A percentile compares a stretch with the other conserved stretches of the same genome.
These are phyloP conservation scores for Nicotiana benthamiana DNA, from an alignment of 257 asterid species.

Conservation along the genomic window DNA sequence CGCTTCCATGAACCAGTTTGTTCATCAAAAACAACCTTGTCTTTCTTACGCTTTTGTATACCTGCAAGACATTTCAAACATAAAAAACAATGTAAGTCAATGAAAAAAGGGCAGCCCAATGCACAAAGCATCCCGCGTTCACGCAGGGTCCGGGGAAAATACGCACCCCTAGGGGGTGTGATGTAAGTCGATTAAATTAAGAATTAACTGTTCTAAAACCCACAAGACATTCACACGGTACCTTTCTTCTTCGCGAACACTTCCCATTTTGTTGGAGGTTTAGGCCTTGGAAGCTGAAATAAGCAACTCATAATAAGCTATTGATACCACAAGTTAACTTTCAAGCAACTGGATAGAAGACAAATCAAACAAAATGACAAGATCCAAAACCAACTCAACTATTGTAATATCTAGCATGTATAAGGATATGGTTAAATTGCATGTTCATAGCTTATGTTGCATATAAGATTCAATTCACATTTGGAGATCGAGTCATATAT, in stretches of 20 bases:
- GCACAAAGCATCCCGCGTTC: too few species aligned
- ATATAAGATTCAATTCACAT: background rate
- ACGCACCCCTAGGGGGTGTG: too few species aligned
- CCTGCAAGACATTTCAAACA: conserved; percentile 36
- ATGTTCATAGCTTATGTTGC: background rate
- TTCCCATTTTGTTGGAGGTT: conserved; percentile 94
- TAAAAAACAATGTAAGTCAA: background rate
- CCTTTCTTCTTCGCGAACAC: conserved; percentile 86
- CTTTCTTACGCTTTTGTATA: conserved; percentile 59
- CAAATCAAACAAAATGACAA: background rate
- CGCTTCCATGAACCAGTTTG: conserved; percentile 81
- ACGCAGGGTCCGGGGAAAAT: too few species aligned
- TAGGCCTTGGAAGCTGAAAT: conserved; percentile 84
- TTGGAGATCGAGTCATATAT: background rate
- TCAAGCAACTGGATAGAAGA: background rate
- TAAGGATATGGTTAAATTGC: background rate
- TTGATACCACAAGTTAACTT: background rate
- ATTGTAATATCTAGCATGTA: background rate
- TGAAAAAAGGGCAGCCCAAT: background rate
- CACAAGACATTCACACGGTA: conserved; percentile 3
- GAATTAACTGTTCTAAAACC: background rate
- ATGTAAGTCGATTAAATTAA: background rate
- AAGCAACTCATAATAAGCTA: background rate
- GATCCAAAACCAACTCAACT: background rate
- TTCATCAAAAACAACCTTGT: conserved; percentile 75